Evolutionary conservation across 108 stramenopile genomes (phyloP), one percentile per base, ranked within the genome.

Genomic region (Cyclotella choctawhatcheeana): DNA sequence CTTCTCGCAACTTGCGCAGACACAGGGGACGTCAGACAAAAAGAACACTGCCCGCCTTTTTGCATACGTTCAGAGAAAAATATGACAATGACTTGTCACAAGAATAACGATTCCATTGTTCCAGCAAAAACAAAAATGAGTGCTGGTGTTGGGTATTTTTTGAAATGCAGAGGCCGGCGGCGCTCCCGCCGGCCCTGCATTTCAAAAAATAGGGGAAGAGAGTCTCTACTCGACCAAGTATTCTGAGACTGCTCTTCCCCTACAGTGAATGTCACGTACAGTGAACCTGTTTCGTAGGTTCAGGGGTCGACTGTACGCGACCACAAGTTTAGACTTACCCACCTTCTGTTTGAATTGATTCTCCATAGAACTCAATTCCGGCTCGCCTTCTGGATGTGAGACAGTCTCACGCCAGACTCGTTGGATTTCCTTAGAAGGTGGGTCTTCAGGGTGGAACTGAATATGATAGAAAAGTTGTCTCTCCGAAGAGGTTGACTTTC

Each of bases 401-500:
- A 56, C 55, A 5, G 5, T 24, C 10, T 56, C 12, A 5, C 26
- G 55, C 55, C 55, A 56, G 3, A 27, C 12, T 3, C 26, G 55
- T 56, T 56, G 55, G 21, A 56, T 24, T 22, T 27, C 29, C 6
- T 20, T 5, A 14, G 55, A 10, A 7, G 55, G 21, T 14, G 55
- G 55, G 27, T 64, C 44, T 25, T 51, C 17, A 2, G 64, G 64
- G 32, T 73, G 62, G 8, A 21, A 64, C 5, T 29, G 48, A 0
- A 73, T 31, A 13, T 77, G 76, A 47, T 65, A 47, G 34, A 71
- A 71, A 20, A 66, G 54, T 24, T 34, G 47, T 13, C 10, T 30
- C 17, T 34, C 4, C 17, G 47, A 48, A 10, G 4, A 4, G 18
- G n/a, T n/a, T n/a, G 4, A 17, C 47, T 48, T 48, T 4, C 17